These are phyloP conservation scores for Aspergillus aculeatinus DNA, from an alignment of 2,329 filamentous ascomycete species.

Conservation along the genomic window DNA sequence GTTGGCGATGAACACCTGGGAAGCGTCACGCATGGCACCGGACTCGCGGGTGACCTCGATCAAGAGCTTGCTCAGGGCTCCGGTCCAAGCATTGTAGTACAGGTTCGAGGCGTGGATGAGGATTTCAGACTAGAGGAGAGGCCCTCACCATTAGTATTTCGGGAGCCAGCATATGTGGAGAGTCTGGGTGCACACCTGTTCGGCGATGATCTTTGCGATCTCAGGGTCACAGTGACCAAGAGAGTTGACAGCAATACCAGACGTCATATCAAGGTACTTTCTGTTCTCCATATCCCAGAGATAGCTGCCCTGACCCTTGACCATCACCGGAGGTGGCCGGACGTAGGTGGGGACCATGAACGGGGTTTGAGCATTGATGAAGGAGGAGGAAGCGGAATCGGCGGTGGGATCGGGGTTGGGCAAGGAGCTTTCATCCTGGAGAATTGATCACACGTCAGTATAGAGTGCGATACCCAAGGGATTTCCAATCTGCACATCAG, in stretches of 20 bases:
- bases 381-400: conserved; percentile 71
- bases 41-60: conserved; percentile 76
- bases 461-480: neutral
- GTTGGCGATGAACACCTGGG: conserved; percentile 88
- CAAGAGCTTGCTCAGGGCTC: conserved; percentile 79
- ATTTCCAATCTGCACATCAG: neutral
- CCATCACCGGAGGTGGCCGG: conserved; percentile 84
- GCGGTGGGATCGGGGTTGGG: conserved; percentile 70
- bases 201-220: conserved; percentile 69
- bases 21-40: conserved; percentile 77
- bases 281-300: conserved; percentile 88
- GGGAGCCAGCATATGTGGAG: neutral
- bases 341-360: conserved; percentile 97
- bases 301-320: conserved; percentile 81
- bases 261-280: conserved; percentile 90
- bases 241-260: conserved; percentile 92
- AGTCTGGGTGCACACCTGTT: conserved; percentile 61
- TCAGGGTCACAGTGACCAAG: conserved; percentile 87
- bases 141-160: conserved; percentile 2
- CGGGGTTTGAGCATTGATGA: conserved; percentile 72
- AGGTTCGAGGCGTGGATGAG: conserved; percentile 92
- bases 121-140: conserved; percentile 56
- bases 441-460: neutral
- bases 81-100: conserved; percentile 96
- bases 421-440: conserved; percentile 50